phyloP scores from a whole-genome alignment of 2,329 filamentous ascomycete genomes.

The Aspergillus terreus region DNA sequence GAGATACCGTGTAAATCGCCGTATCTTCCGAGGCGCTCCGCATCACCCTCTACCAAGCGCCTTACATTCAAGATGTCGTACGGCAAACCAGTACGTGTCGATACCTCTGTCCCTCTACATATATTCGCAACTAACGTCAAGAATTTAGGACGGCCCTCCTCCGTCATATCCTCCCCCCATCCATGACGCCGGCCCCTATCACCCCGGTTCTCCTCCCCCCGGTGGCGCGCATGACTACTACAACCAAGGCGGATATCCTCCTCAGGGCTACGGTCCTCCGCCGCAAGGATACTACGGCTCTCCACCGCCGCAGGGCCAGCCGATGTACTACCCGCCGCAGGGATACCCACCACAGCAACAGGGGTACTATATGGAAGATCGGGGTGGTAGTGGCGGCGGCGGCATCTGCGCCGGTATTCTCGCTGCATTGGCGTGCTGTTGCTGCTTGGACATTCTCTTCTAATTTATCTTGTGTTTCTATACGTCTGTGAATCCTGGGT shows the following conservation, averaged over 20 bases:
- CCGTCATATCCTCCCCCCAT: slow-evolving; percentile 35
- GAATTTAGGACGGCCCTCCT: slow-evolving; percentile 28
- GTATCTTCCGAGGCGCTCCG: background rate
- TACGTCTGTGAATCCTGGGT: background rate
- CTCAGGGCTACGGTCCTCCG: slow-evolving; percentile 25
- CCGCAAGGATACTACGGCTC: slow-evolving; percentile 28
- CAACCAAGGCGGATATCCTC: slow-evolving; percentile 27
- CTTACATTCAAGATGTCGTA: slow-evolving; percentile 25
- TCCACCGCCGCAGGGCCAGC: slow-evolving; percentile 20
- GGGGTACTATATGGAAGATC: slow-evolving; percentile 36
- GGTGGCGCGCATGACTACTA: slow-evolving; percentile 31
- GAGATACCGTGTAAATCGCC: background rate
- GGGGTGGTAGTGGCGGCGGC: slow-evolving; percentile 27
- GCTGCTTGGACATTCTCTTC: slow-evolving; percentile 48
- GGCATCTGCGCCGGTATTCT: slow-evolving; percentile 47
- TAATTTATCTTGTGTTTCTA: slow-evolving; percentile 14
- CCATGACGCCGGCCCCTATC: slow-evolving; percentile 30
- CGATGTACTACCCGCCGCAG: slow-evolving; percentile 27
- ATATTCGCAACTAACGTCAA: too few relatives aligned
- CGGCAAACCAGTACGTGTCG: slow-evolving; percentile 28
- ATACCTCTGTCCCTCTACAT: background rate
- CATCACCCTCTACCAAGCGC: background rate
- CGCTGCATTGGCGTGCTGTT: slow-evolving; percentile 47
- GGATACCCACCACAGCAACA: slow-evolving; percentile 34
- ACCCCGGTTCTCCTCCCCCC: slow-evolving; percentile 17